phyloP scores from a whole-genome alignment of 176 grass and related monocot genomes.

The Rhynchospora breviuscula region DNA sequence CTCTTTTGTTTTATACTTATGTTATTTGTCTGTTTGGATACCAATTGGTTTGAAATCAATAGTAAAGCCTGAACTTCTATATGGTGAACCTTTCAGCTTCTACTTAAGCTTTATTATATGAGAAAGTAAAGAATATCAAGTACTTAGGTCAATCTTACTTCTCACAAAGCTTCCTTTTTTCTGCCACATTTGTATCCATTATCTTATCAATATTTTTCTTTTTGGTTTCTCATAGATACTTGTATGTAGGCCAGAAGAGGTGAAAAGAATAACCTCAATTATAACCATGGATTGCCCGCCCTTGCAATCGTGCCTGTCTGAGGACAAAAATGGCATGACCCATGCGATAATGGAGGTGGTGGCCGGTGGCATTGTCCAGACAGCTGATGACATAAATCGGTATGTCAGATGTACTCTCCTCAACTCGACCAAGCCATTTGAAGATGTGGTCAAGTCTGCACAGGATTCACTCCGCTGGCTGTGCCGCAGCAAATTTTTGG shows the following conservation, averaged over 20 bases:
- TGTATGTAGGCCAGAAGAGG: slow-evolving; percentile 80
- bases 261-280: slow-evolving; percentile 68
- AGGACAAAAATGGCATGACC: slow-evolving; percentile 99
- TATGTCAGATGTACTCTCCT: slow-evolving; percentile 94
- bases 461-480: slow-evolving; percentile 97
- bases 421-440: slow-evolving; percentile 90
- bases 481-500: slow-evolving; percentile 80
- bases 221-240: slow-evolving; percentile 59
- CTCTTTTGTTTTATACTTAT: background rate
- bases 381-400: slow-evolving; percentile 84
- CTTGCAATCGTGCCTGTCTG: slow-evolving; percentile 88
- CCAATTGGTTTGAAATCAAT: background rate
- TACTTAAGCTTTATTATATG: background rate
- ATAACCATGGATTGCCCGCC: slow-evolving; percentile 64
- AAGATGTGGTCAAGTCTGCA: slow-evolving; percentile 91
- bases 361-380: slow-evolving; percentile 91
- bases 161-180: background rate
- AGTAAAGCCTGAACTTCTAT: background rate
- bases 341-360: slow-evolving; percentile 99
- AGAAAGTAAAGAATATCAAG: background rate
- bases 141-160: background rate
- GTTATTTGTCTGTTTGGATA: background rate
- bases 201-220: slow-evolving; percentile 5
- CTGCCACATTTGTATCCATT: background rate
- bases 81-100: background rate